Percentiles rank a stretch among this genome's conserved stretches.
Conservation (phyloP, 2,329 filamentous ascomycete genomes). For the Fusarium tricinctum region DNA sequence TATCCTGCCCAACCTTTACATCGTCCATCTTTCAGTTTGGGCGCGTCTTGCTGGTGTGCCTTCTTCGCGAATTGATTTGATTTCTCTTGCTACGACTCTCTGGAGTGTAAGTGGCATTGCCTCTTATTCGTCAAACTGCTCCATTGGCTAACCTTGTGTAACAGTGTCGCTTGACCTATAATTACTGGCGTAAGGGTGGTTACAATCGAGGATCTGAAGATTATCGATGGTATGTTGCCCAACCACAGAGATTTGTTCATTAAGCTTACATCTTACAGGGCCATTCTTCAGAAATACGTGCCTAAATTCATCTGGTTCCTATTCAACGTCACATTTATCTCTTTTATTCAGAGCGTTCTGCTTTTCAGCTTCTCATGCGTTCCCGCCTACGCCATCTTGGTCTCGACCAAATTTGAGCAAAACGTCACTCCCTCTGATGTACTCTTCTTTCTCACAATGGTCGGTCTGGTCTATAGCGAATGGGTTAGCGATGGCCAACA, state of each 20-base stretch:
- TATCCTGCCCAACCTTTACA: slow-evolving; percentile 87
- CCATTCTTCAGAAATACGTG: slow-evolving; percentile 76
- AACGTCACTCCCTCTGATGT: slow-evolving; percentile 62
- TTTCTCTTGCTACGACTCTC: slow-evolving; percentile 76
- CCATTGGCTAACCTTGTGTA: slow-evolving; percentile 16
- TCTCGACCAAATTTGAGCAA: slow-evolving; percentile 75
- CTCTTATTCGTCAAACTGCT: slow-evolving; percentile 1
- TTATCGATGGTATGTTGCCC: slow-evolving; percentile 78
- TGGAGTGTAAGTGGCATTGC: slow-evolving; percentile 80
- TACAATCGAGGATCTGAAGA: slow-evolving; percentile 92
- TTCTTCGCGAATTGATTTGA: slow-evolving; percentile 78
- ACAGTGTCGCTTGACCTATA: slow-evolving; percentile 87
- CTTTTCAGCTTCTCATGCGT: slow-evolving; percentile 80
- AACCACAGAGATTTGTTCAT: neutral
- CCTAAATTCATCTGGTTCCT: slow-evolving; percentile 79
- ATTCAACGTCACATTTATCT: slow-evolving; percentile 92
- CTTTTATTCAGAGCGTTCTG: slow-evolving; percentile 83
- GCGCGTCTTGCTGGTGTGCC: slow-evolving; percentile 80
- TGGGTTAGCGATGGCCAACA: slow-evolving; percentile 92
- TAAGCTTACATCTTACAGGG: slow-evolving; percentile 61
- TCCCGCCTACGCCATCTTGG: slow-evolving; percentile 86
- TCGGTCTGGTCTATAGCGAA: slow-evolving; percentile 73
- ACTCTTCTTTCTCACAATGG: slow-evolving; percentile 61
- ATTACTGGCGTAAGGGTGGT: slow-evolving; percentile 96
- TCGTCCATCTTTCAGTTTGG: slow-evolving; percentile 87